Conservation (phyloP, 179 eudicot genomes). For the Spergularia azorica region DNA sequence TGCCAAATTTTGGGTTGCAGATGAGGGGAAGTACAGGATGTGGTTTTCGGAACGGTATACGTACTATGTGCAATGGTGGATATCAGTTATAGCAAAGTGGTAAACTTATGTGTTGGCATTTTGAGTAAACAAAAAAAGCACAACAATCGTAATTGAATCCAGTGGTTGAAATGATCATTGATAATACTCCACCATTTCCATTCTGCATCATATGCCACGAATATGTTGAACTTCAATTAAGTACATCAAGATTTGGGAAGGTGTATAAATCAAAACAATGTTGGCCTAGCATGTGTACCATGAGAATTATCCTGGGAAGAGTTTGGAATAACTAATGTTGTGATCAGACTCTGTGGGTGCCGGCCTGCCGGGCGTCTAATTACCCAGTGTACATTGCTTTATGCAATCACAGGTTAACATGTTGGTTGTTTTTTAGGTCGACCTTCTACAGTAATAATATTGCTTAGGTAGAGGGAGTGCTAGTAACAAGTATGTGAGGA, state of each 20-base stretch:
- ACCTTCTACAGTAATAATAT: neutral
- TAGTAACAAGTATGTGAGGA: neutral
- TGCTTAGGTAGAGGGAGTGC: neutral
- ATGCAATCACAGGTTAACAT: neutral
- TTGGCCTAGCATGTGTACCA: neutral
- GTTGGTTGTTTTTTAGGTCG: neutral
- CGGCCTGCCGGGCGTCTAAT: neutral
- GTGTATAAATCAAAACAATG: neutral
- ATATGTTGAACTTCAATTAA: neutral
- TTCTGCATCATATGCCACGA: neutral
- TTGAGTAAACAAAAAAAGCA: neutral
- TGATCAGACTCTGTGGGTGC: neutral
- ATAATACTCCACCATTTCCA: neutral
- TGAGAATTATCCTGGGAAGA: neutral
- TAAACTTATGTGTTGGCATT: neutral
- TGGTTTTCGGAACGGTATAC: neutral
- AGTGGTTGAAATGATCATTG: neutral
- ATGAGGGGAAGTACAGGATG: neutral
- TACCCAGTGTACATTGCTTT: neutral
- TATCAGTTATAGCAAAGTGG: conserved; percentile 1
- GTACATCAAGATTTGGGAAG: neutral
- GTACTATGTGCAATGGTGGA: neutral
- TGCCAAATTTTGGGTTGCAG: neutral
- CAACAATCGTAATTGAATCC: neutral
- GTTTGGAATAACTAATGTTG: neutral